Evolutionary conservation across 148 eudicot genomes (phyloP).

Genomic region (Suaeda aralocaspica): DNA sequence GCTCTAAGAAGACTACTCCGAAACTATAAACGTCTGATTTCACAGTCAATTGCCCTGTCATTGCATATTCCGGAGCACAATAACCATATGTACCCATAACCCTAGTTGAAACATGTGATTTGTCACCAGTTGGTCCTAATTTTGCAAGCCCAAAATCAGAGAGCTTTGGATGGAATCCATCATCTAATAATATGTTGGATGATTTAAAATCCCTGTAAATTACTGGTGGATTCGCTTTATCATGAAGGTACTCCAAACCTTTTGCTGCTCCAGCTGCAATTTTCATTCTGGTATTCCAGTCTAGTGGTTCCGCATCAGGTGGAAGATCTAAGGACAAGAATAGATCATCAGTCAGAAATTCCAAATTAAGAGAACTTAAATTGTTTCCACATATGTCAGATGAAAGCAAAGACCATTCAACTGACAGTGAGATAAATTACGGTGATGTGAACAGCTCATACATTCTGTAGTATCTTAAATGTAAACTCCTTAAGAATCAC

Average conservation of each 20-base stretch:
- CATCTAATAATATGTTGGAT: slow-evolving; percentile 73
- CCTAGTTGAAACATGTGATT: slow-evolving; percentile 85
- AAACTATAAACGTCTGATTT: slow-evolving; percentile 90
- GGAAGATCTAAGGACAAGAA: slow-evolving; percentile 53
- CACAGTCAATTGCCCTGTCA: slow-evolving; percentile 90
- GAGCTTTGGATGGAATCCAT: slow-evolving; percentile 69
- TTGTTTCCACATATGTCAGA: background rate
- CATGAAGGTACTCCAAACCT: slow-evolving; percentile 86
- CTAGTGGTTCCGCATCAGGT: slow-evolving; percentile 66
- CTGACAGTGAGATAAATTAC: too few relatives aligned
- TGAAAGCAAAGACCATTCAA: background rate
- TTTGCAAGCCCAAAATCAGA: slow-evolving; percentile 91
- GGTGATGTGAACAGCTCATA: too few relatives aligned
- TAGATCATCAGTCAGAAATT: background rate
- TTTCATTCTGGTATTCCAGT: slow-evolving; percentile 89
- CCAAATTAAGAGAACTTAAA: background rate
- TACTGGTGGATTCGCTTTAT: slow-evolving; percentile 87
- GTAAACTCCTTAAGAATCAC: too few relatives aligned
- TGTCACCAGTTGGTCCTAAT: slow-evolving; percentile 90
- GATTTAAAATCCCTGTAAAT: slow-evolving; percentile 88
- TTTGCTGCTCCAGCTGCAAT: slow-evolving; percentile 88
- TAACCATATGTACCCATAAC: slow-evolving; percentile 94
- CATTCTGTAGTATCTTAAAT: too few relatives aligned
- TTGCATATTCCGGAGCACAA: slow-evolving; percentile 93
- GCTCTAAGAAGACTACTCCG: slow-evolving; percentile 83